Evolutionary conservation across 1,284 basidiomycete species (phyloP).

Genomic region (Sporisorium iseilematis-ciliati): DNA sequence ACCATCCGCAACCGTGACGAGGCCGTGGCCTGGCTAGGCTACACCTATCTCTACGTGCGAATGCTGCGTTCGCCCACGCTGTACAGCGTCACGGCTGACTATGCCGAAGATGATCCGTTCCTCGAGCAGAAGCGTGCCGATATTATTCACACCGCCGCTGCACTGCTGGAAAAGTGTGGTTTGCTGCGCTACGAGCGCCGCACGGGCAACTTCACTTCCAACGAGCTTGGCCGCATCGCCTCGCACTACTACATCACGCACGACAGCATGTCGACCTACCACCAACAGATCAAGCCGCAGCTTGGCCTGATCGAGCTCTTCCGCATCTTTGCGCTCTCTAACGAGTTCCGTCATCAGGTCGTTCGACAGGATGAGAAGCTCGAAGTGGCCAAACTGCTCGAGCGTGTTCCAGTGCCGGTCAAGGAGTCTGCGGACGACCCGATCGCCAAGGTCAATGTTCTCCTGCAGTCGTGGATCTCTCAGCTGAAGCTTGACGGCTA

Average conservation of each 20-base stretch:
- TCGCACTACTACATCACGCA: constrained; percentile 97
- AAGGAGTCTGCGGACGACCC: constrained; percentile 97
- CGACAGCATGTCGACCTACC: constrained; percentile 95
- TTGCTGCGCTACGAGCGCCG: constrained; percentile 93
- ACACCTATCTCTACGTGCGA: constrained; percentile 80
- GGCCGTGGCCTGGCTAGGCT: constrained; percentile 87
- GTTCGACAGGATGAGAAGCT: constrained; percentile 74
- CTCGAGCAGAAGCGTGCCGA: constrained; percentile 94
- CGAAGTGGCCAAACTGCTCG: constrained; percentile 90
- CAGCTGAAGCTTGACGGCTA: constrained; percentile 95
- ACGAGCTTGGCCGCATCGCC: constrained; percentile 85
- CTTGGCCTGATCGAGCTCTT: constrained; percentile 92
- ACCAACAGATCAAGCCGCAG: constrained; percentile 89
- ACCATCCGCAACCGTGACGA: constrained; percentile 92
- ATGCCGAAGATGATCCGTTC: constrained; percentile 84
- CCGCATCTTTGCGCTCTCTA: constrained; percentile 94
- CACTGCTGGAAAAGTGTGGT: constrained; percentile 91
- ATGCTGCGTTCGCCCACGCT: constrained; percentile 91
- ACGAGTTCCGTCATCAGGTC: constrained; percentile 92
- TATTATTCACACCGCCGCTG: constrained; percentile 92
- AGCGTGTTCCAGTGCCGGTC: constrained; percentile 95
- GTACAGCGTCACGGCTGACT: constrained; percentile 91
- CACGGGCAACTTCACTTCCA: constrained; percentile 81
- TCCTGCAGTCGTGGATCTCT: constrained; percentile 94
- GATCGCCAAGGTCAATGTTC: constrained; percentile 95